These are phyloP conservation scores for Paecilomyces formosus DNA, from an alignment of 2,329 filamentous ascomycete genomes.

Conservation along the genomic window DNA sequence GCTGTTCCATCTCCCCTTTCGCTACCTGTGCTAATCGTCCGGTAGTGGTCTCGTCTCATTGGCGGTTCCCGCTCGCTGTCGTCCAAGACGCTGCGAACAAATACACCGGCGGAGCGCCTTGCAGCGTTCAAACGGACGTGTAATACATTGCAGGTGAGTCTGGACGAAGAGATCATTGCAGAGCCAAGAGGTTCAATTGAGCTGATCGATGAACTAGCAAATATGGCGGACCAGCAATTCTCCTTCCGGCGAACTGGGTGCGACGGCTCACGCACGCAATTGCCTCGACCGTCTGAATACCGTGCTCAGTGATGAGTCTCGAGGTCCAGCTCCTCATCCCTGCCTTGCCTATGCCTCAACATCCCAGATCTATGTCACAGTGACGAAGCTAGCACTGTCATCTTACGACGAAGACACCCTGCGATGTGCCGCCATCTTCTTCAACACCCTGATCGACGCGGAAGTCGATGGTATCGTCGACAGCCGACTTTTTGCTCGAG, in stretches of 20 bases:
- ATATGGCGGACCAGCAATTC: constrained; percentile 53
- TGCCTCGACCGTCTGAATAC: constrained; percentile 51
- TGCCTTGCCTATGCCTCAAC: constrained; percentile 82
- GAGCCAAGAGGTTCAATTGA: background rate
- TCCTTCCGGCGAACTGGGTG: constrained; percentile 44
- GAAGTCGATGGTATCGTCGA: constrained; percentile 94
- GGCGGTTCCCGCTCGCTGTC: constrained; percentile 45
- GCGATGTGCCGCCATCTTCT: constrained; percentile 74
- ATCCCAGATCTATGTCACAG: constrained; percentile 81
- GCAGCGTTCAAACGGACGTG: constrained; percentile 55
- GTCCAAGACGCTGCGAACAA: constrained; percentile 42
- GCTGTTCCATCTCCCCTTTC: background rate
- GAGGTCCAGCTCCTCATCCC: constrained; percentile 79
- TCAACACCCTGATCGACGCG: constrained; percentile 87
- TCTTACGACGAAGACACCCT: constrained; percentile 82
- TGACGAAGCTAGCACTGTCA: constrained; percentile 80
- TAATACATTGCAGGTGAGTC: constrained; percentile 31
- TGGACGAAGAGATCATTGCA: background rate
- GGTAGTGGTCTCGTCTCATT: constrained; percentile 55
- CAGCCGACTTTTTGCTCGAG: constrained; percentile 75
- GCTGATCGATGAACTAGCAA: constrained; percentile 33
- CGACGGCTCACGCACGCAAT: constrained; percentile 43
- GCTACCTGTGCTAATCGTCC: background rate
- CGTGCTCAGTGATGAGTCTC: constrained; percentile 81
- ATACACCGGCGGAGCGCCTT: constrained; percentile 54